Evolutionary conservation across 306 rosid genomes (phyloP).

Genomic region (Carpinus fangiana): DNA sequence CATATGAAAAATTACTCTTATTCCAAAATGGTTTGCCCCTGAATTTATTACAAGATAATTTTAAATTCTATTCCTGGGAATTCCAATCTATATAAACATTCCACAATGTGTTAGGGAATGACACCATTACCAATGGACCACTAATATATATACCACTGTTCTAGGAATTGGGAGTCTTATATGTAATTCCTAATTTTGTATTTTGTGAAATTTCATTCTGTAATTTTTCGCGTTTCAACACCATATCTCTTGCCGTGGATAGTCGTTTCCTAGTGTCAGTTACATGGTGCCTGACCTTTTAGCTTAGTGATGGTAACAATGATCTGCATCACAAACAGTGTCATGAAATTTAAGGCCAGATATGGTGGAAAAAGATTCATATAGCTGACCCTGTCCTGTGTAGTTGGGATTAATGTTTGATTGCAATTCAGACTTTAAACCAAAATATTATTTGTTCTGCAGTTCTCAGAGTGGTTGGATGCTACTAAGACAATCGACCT

Average conservation of each 20-base stretch:
- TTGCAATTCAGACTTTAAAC: background rate
- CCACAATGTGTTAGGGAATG: too few species aligned
- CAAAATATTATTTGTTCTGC: background rate
- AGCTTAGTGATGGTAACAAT: background rate
- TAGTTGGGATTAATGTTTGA: background rate
- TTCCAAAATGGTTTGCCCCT: too few species aligned
- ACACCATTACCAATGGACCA: too few species aligned
- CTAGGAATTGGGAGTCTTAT: too few species aligned
- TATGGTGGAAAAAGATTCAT: constrained; percentile 2
- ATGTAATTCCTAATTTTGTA: too few species aligned
- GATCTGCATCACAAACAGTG: background rate
- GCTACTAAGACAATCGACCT: background rate
- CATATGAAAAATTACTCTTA: too few species aligned
- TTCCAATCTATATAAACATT: too few species aligned
- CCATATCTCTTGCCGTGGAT: background rate
- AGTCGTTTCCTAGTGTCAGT: background rate
- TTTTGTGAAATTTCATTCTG: too few species aligned
- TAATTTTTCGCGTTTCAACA: background rate
- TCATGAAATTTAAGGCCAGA: background rate
- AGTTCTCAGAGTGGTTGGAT: constrained; percentile 27
- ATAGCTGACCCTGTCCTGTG: background rate
- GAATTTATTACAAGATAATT: too few species aligned
- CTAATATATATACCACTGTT: too few species aligned
- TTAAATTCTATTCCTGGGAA: too few species aligned
- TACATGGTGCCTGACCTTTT: background rate